Base-by-base conservation (phyloP, 2,329 filamentous ascomycete genomes). In the Beauveria varroae region DNA sequence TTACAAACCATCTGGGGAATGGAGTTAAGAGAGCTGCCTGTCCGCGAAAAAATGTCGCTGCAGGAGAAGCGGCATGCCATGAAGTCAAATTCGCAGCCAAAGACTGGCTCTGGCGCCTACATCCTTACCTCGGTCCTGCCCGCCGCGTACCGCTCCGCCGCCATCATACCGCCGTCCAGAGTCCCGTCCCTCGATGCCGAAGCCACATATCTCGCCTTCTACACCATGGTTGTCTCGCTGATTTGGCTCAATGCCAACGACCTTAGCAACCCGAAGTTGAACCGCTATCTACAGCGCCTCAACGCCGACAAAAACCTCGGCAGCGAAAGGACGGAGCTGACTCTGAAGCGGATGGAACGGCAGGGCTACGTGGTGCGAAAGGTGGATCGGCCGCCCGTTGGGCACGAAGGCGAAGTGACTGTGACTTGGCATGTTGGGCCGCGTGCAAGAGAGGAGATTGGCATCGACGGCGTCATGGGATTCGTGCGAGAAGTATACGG, bases 351-450 rank as follows among this genome's bases (percentile, higher is more conserved):
- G 57, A 87, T 98, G 78, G 82, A 87, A 65, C 87, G 83, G 65
- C 92, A 98, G 59, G 90, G 89, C 0, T 99, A 99, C 70, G 77
- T 99, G 3, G 80, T 92, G 41, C 89, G 85, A 65, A 81, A 87
- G 55, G 82, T 86, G 22, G 92, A 97, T 67, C 83, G 76, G 50
- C 78, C 78, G 14, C 72, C 74, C 62, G 71, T 69, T 71, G 74
- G 75, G 5, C 67, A 78, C 34, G 86, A 85, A 1, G 90, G 89
- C 28, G 90, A 96, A 43, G 87, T 93, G 64, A 80, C 84, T 2
- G 80, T 91, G 8, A 92, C 90, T 53, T 99, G 91, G 82, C 84
- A 89, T 61, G 84, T 97, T 16, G 95, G 95, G 0, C 88, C 91
- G 6, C 83, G 95, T 24, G 93, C 90, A 6, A 95, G 89, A 74